Evolutionary conservation across 73 alveolate species (phyloP), one percentile per base, ranked within the genome.

Genomic region (Symbiodinium natans): DNA sequence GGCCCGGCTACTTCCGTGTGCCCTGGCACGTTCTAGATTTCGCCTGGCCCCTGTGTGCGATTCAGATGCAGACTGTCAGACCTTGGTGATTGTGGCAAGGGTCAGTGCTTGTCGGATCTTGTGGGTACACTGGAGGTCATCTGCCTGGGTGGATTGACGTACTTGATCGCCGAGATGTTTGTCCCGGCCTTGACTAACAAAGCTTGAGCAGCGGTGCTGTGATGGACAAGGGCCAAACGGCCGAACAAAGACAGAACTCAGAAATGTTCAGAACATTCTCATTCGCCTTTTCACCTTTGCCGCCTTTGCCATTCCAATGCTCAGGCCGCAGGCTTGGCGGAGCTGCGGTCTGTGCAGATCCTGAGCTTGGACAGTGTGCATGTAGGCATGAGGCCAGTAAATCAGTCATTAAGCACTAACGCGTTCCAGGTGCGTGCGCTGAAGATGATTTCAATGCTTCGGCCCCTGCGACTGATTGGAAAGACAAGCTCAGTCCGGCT

Each of bases 21-120:
- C 95, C 95, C 6, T 88, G 95, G 95, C 95, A 88, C 46, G 86
- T 88, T n/a, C 36, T 88, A 74, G 95, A 88, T 25, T 88, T 88
- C 33, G 95, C 73, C 13, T 23, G 74, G 83, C 31, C 0, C 38
- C 54, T 31, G 63, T 40, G 56, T 5, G 36, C 15, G 38, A 6
- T 77, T n/a, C 80, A 63, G 80, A 63, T 52, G 71, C 71, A 52
- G 71, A 52, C 71, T 6, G 71, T 52, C 71, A 8, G 71, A 52
- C 10, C 71, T 4, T 23, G 71, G 31, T 52, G 17, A 13, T 10
- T 10, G n/a, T 52, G 17, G 71, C n/a, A 4, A 21, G 9, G 9
- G 23, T 52, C 71, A 8, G 71, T 21, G 31, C 71, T n/a, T n/a
- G n/a, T n/a, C n/a, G n/a, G n/a, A n/a, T n/a, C n/a, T n/a, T n/a